phyloP scores from a whole-genome alignment of 1,284 basidiomycete species.

The Austroboletus novae-zelandiae region DNA sequence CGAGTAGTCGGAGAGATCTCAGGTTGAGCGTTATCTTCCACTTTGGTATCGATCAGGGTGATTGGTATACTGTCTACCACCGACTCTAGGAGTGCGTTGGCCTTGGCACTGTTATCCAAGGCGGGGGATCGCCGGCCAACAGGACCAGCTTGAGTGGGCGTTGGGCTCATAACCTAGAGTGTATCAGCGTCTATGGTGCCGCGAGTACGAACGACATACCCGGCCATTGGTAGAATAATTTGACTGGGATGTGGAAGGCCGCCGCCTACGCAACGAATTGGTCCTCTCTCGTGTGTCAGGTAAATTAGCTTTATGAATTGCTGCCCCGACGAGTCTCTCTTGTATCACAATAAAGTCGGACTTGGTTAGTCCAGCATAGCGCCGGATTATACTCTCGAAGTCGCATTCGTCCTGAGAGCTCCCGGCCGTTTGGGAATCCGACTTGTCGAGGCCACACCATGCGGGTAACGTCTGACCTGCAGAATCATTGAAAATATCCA shows the following conservation, averaged over 20 bases:
- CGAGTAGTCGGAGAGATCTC: slow-evolving; percentile 51
- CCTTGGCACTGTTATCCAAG: slow-evolving; percentile 52
- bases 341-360: slow-evolving; percentile 69
- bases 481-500: slow-evolving; percentile 50
- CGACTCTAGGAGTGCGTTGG: slow-evolving; percentile 63
- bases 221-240: slow-evolving; percentile 59
- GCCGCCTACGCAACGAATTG: slow-evolving; percentile 60
- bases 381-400: slow-evolving; percentile 61
- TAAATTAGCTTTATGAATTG: slow-evolving; percentile 51
- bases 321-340: slow-evolving; percentile 63
- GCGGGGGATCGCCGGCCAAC: slow-evolving; percentile 33
- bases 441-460: slow-evolving; percentile 64
- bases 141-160: slow-evolving; percentile 30
- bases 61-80: slow-evolving; percentile 64
- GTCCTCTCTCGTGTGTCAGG: slow-evolving; percentile 56
- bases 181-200: slow-evolving; percentile 7
- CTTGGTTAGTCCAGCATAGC: slow-evolving; percentile 64
- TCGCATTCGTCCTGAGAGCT: slow-evolving; percentile 57
- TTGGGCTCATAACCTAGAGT: slow-evolving; percentile 54
- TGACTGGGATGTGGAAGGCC: slow-evolving; percentile 79
- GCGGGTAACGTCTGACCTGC: slow-evolving; percentile 44
- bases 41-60: slow-evolving; percentile 29
- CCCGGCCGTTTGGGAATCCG: slow-evolving; percentile 44
- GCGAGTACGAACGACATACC: slow-evolving; percentile 39
- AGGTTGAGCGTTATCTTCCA: slow-evolving; percentile 20